Conservation (phyloP, 805 yeast genomes). For the Schwanniomyces occidentalis region DNA sequence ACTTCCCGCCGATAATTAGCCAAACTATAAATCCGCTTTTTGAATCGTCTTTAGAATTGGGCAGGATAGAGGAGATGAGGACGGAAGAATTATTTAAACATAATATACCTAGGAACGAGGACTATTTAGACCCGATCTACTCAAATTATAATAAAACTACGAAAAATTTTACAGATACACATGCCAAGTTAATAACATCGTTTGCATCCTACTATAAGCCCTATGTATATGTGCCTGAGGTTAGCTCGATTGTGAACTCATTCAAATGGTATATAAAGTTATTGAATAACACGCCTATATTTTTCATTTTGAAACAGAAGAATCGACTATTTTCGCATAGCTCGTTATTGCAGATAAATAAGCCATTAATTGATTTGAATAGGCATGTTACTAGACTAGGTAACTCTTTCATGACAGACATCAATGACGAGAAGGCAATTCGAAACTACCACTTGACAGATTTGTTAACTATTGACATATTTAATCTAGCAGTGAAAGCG, state of each 20-base stretch:
- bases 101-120: constrained; percentile 2
- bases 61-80: constrained; percentile 11
- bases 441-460: constrained; percentile 36
- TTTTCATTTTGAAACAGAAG: constrained; percentile 27
- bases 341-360: constrained; percentile 21
- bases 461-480: constrained; percentile 27
- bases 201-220: constrained; percentile 30
- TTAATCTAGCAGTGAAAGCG: constrained; percentile 24
- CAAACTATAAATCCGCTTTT: constrained; percentile 21
- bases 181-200: constrained; percentile 24
- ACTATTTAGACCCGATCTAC: constrained; percentile 8
- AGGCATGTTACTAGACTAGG: constrained; percentile 10
- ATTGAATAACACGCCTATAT: constrained; percentile 28
- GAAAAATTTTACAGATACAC: constrained; percentile 20
- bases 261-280: constrained; percentile 31
- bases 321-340: constrained; percentile 28
- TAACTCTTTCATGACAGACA: constrained; percentile 5
- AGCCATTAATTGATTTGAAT: constrained; percentile 18
- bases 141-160: constrained; percentile 11
- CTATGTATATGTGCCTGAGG: constrained; percentile 10
- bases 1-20: constrained; percentile 24
- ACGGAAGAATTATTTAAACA: constrained; percentile 13
- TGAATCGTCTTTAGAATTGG: constrained; percentile 13
- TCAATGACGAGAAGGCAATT: constrained; percentile 8
- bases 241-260: constrained; percentile 14